Conservation (phyloP, 768 basidiomycete genomes). For the Macrolepiota dolichaula region DNA sequence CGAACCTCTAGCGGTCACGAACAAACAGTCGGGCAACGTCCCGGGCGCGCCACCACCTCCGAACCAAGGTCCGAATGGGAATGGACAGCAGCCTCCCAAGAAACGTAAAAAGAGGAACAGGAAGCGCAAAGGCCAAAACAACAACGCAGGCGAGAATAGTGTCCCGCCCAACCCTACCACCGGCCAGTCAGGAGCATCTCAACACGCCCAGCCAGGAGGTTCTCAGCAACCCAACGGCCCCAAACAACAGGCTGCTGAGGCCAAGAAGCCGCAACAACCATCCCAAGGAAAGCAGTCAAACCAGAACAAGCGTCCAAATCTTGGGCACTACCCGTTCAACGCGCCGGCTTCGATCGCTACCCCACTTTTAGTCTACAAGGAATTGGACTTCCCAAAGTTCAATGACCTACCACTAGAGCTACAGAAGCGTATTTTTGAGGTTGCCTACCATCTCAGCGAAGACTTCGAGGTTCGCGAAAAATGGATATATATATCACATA, state of each 20-base stretch:
- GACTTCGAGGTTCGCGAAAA: neutral
- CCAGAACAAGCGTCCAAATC: neutral
- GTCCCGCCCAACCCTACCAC: neutral
- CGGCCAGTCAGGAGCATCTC: neutral
- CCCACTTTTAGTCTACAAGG: neutral
- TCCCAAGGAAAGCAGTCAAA: neutral
- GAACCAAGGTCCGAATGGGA: neutral
- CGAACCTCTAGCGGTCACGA: neutral
- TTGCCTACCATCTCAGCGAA: neutral
- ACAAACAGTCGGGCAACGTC: neutral
- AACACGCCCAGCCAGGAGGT: neutral
- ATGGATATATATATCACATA: neutral
- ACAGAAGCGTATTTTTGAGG: slow-evolving; percentile 1
- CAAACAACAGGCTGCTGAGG: neutral
- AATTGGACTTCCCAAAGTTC: neutral
- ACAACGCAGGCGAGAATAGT: neutral
- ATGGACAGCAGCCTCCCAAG: neutral
- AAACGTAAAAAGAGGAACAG: neutral
- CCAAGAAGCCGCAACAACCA: neutral
- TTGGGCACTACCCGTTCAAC: neutral
- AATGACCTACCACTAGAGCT: neutral
- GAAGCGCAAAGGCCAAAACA: neutral
- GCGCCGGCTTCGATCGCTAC: neutral
- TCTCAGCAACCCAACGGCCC: too few relatives aligned
- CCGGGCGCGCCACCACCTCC: neutral